Evolutionary conservation across 2,329 filamentous ascomycete species (phyloP).

Genomic region (Fusarium algeriense): DNA sequence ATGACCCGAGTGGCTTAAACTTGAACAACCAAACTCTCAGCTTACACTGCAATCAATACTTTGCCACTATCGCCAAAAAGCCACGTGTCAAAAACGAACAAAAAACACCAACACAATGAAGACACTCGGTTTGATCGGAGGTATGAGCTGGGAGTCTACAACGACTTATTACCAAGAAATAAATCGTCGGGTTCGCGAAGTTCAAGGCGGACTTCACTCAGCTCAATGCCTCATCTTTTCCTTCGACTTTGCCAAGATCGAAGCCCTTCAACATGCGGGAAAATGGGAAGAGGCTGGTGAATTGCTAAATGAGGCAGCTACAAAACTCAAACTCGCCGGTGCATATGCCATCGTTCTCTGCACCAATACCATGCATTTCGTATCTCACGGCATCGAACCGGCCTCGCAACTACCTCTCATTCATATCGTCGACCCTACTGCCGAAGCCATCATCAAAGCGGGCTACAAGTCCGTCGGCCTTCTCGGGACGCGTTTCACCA

Average conservation of each 20-base stretch:
- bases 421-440: conserved; percentile 45
- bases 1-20: not conserved
- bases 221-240: conserved; percentile 41
- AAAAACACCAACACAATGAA: conserved; percentile 32
- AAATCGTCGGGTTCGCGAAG: conserved; percentile 40
- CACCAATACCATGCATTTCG: conserved; percentile 47
- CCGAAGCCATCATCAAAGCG: conserved; percentile 16
- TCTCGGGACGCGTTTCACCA: conserved; percentile 43
- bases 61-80: not conserved
- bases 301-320: conserved; percentile 32
- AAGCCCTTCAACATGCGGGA: conserved; percentile 26
- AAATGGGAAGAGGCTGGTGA: conserved; percentile 35
- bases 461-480: conserved; percentile 35
- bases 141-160: conserved; percentile 48
- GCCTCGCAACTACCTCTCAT: conserved; percentile 36
- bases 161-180: conserved; percentile 46
- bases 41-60: not conserved
- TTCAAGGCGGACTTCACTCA: conserved; percentile 42
- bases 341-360: conserved; percentile 44
- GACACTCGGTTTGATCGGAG: conserved; percentile 44
- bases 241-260: conserved; percentile 45
- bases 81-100: not conserved
- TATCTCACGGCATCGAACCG: conserved; percentile 20
- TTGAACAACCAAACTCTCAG: not conserved
- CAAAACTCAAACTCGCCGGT: conserved; percentile 31